Conservation (phyloP, 2,329 filamentous ascomycete species). For the Aspergillus ochraceoroseus region DNA sequence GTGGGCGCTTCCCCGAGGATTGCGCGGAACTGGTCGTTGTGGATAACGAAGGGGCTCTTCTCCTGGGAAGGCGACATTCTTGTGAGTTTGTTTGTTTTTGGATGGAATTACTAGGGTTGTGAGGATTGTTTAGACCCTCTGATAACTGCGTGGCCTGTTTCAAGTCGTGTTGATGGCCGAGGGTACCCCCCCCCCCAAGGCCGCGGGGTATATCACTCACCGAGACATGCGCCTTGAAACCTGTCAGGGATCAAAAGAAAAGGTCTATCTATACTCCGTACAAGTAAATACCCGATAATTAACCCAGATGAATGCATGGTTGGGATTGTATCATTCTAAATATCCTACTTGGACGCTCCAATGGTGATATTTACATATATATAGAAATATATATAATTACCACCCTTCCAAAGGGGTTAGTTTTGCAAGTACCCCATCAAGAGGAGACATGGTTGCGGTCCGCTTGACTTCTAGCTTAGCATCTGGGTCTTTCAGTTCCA, state of each 20-base stretch:
- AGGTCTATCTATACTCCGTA: too few relatives aligned
- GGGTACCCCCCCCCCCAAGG: too few relatives aligned
- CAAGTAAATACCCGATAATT: too few relatives aligned
- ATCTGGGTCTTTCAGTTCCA: slow-evolving; percentile 59
- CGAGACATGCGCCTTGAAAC: too few relatives aligned
- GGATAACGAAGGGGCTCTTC: slow-evolving; percentile 3
- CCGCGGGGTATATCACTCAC: too few relatives aligned
- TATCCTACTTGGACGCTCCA: too few relatives aligned
- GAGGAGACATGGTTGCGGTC: slow-evolving; percentile 67
- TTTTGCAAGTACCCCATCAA: slow-evolving; percentile 65
- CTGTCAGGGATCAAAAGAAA: too few relatives aligned
- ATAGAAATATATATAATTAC: slow-evolving; percentile 15
- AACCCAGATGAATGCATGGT: too few relatives aligned
- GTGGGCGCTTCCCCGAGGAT: slow-evolving; percentile 37
- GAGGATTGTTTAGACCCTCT: slow-evolving; percentile 1
- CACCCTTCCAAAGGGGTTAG: slow-evolving; percentile 46
- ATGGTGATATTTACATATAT: neutral
- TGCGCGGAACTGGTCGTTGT: slow-evolving; percentile 17
- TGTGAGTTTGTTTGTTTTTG: neutral
- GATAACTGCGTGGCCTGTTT: too few relatives aligned
- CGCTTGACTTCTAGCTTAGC: slow-evolving; percentile 62
- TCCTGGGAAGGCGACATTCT: slow-evolving; percentile 3
- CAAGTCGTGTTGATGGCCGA: too few relatives aligned
- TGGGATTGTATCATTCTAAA: too few relatives aligned
- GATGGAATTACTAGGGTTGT: neutral